Evolutionary conservation across 2,329 filamentous ascomycete genomes (phyloP).

Genomic region (Penicillium digitatum): DNA sequence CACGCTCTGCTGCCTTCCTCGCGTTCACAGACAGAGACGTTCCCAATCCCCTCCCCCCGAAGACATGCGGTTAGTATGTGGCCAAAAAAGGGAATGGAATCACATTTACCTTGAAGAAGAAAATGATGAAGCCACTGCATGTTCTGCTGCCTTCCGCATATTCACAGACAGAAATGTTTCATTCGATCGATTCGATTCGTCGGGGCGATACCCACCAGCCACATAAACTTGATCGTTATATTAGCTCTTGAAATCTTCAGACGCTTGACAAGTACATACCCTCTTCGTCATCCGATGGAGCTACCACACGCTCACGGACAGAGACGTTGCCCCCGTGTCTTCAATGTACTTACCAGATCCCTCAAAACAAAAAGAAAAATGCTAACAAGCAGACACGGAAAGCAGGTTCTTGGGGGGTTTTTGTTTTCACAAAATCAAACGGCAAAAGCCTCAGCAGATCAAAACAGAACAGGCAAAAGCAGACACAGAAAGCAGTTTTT

Average conservation of each 20-base stretch:
- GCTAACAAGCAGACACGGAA: neutral
- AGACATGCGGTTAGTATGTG: neutral
- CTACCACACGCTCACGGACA: neutral
- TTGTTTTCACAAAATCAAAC: neutral
- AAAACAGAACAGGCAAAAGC: neutral
- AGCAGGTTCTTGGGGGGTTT: neutral
- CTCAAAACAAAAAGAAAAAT: neutral
- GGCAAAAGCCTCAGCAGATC: neutral
- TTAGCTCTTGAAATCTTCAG: neutral
- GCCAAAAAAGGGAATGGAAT: neutral
- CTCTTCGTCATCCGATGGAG: neutral
- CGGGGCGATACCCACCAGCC: neutral
- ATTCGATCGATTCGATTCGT: neutral
- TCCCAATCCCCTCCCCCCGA: neutral
- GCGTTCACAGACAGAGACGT: neutral
- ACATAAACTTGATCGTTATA: neutral
- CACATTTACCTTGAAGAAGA: neutral
- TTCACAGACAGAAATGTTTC: neutral
- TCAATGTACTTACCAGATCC: neutral
- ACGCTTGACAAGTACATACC: neutral
- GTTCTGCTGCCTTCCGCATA: neutral
- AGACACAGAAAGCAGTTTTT: neutral
- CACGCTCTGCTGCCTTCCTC: neutral
- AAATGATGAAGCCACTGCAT: neutral
- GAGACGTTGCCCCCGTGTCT: neutral